Evolutionary conservation across 202 grass and related monocot species (phyloP), one percentile per base, ranked within the genome.

Genomic region (Zizania palustris): DNA sequence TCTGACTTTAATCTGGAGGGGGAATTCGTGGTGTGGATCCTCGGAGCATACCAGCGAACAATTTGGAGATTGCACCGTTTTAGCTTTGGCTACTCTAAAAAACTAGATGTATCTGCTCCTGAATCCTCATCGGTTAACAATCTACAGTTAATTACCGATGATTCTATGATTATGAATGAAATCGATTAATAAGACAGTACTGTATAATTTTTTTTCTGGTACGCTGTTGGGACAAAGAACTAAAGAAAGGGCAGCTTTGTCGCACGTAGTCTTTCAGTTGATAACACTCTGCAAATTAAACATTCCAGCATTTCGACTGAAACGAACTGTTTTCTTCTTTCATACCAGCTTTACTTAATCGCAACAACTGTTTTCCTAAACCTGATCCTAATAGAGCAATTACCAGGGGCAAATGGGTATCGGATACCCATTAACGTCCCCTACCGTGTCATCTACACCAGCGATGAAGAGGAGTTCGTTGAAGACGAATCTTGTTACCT

Each of bases 381-480:
- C 4, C 89, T 97, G 82, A 82, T 93, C 9, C 75, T 22, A 18
- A 75, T 74, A 3, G 75, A n/a, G n/a, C n/a, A n/a, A n/a, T n/a
- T n/a, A n/a, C n/a, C n/a, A n/a, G n/a, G n/a, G n/a, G n/a, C n/a
- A n/a, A n/a, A n/a, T n/a, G n/a, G n/a, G n/a, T n/a, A n/a, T n/a
- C n/a, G n/a, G n/a, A n/a, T n/a, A n/a, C n/a, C n/a, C n/a, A n/a
- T n/a, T n/a, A n/a, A n/a, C n/a, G n/a, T n/a, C n/a, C n/a, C n/a
- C n/a, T n/a, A n/a, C 48, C 90, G 89, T 63, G 82, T 92, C 57
- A 88, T 96, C 87, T 87, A 91, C 77, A 87, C 92, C 1, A 77
- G 89, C 72, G 84, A 91, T 77, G 88, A 95, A 78, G 84, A 88
- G 6, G 92, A 96, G 41, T 66, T n/a, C 28, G 28, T 2, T 28